Conservation (phyloP, 192 early-diverging fungal species). For the Rhizophagus sp. region DNA sequence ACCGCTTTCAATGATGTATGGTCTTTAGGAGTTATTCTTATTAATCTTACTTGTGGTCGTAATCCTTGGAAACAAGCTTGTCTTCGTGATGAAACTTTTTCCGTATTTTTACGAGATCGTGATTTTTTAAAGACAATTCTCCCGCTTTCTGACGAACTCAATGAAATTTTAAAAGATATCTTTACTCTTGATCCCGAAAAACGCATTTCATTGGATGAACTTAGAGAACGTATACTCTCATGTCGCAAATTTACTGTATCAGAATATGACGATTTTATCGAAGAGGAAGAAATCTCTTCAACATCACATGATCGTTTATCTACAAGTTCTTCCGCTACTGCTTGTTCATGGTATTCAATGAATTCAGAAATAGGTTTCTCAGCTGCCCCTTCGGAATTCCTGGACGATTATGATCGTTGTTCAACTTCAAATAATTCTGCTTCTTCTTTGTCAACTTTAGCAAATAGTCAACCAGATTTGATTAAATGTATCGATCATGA, state of each 20-base stretch:
- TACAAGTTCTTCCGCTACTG: slow-evolving; percentile 15
- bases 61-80: slow-evolving; percentile 77
- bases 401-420: slow-evolving; percentile 23
- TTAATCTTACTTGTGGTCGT: slow-evolving; percentile 78
- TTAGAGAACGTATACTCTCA: slow-evolving; percentile 41
- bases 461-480: slow-evolving; percentile 17
- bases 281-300: not conserved
- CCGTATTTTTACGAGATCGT: slow-evolving; percentile 50
- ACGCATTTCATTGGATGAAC: slow-evolving; percentile 46
- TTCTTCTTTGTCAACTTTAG: slow-evolving; percentile 10
- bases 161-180: slow-evolving; percentile 50
- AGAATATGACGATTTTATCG: not conserved
- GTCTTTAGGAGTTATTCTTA: slow-evolving; percentile 92
- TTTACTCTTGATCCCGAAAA: slow-evolving; percentile 49
- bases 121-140: slow-evolving; percentile 68
- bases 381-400: not conserved
- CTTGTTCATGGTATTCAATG: slow-evolving; percentile 25
- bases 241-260: slow-evolving; percentile 50
- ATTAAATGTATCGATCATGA: slow-evolving; percentile 4
- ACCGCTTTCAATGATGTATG: slow-evolving; percentile 78
- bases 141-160: slow-evolving; percentile 58
- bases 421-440: slow-evolving; percentile 1
- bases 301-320: not conserved
- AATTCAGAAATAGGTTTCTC: slow-evolving; percentile 17
- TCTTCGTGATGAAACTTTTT: slow-evolving; percentile 60